Conservation (phyloP, 768 basidiomycete species). For the Leccinum barrowsii region DNA sequence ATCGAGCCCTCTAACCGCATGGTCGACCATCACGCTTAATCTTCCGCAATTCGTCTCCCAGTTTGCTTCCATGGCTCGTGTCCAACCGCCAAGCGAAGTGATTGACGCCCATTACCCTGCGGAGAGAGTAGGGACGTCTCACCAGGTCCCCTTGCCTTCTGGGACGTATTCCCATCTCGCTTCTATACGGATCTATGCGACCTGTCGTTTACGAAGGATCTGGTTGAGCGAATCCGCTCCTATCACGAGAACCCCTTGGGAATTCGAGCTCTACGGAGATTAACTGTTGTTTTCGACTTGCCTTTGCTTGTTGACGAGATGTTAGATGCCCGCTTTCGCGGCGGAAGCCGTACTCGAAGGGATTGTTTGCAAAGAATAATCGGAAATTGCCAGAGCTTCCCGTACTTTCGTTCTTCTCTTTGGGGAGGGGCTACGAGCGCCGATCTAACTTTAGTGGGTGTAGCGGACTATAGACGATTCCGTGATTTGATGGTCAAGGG, state of each 20-base stretch:
- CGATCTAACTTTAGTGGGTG: slow-evolving; percentile 20
- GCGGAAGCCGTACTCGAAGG: slow-evolving; percentile 17
- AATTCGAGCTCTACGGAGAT: slow-evolving; percentile 65
- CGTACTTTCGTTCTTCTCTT: slow-evolving; percentile 4
- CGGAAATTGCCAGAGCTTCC: slow-evolving; percentile 20
- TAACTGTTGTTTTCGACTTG: slow-evolving; percentile 20
- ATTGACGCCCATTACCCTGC: slow-evolving; percentile 20
- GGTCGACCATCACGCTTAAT: slow-evolving; percentile 63
- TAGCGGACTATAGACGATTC: slow-evolving; percentile 16
- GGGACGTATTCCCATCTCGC: slow-evolving; percentile 62
- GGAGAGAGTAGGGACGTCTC: slow-evolving; percentile 18
- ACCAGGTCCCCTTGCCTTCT: slow-evolving; percentile 38
- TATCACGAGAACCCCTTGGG: slow-evolving; percentile 61
- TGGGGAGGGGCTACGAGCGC: slow-evolving; percentile 16
- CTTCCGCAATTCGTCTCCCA: slow-evolving; percentile 57
- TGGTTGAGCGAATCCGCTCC: slow-evolving; percentile 66
- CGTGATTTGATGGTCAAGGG: slow-evolving; percentile 6
- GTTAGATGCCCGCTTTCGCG: slow-evolving; percentile 17
- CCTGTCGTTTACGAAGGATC: slow-evolving; percentile 69
- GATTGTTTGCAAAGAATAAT: slow-evolving; percentile 17
- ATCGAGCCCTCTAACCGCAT: slow-evolving; percentile 59
- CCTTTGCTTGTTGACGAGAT: slow-evolving; percentile 14
- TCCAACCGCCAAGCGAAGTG: slow-evolving; percentile 19
- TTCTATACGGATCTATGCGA: slow-evolving; percentile 76
- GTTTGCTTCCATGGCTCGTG: slow-evolving; percentile 50